These are phyloP conservation scores for Pyricularia grisea DNA, from an alignment of 2,329 filamentous ascomycete genomes.

Conservation along the genomic window DNA sequence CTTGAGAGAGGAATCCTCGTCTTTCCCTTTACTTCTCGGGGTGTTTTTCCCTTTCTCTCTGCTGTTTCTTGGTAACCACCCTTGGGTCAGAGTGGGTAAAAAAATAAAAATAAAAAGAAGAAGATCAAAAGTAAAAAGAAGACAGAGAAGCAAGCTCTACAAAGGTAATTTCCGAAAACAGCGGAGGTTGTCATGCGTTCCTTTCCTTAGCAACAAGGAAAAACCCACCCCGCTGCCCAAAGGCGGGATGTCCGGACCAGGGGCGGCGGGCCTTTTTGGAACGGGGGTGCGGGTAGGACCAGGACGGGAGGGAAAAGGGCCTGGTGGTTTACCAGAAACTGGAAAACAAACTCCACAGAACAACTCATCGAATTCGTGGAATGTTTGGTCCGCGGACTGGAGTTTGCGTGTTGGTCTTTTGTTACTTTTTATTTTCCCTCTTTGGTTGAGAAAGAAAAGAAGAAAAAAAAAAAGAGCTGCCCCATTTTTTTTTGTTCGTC, in stretches of 20 bases:
- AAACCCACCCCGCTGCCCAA: slow-evolving; percentile 13
- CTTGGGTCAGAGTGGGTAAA: background rate
- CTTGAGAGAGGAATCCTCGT: background rate
- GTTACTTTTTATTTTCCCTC: background rate
- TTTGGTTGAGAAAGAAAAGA: background rate
- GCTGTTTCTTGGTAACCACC: background rate
- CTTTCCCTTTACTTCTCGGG: background rate
- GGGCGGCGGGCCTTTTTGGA: slow-evolving; percentile 1
- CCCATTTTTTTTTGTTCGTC: background rate
- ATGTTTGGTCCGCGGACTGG: slow-evolving; percentile 10
- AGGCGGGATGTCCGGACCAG: slow-evolving; percentile 18
- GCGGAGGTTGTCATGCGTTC: slow-evolving; percentile 32
- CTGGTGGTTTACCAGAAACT: background rate
- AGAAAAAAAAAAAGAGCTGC: too few relatives aligned
- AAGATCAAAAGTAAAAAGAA: background rate
- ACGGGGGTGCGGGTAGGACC: slow-evolving; percentile 4
- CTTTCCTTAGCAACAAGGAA: slow-evolving; percentile 3
- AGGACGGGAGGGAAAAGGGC: background rate
- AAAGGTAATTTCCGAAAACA: slow-evolving; percentile 33
- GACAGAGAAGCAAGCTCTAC: slow-evolving; percentile 16
- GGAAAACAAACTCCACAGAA: slow-evolving; percentile 24
- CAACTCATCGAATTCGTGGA: slow-evolving; percentile 28
- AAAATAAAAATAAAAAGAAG: background rate
- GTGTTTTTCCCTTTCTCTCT: too few relatives aligned
- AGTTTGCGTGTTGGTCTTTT: background rate